Evolutionary conservation across 176 grass and related monocot species (phyloP).

Genomic region (Stipa capillata): DNA sequence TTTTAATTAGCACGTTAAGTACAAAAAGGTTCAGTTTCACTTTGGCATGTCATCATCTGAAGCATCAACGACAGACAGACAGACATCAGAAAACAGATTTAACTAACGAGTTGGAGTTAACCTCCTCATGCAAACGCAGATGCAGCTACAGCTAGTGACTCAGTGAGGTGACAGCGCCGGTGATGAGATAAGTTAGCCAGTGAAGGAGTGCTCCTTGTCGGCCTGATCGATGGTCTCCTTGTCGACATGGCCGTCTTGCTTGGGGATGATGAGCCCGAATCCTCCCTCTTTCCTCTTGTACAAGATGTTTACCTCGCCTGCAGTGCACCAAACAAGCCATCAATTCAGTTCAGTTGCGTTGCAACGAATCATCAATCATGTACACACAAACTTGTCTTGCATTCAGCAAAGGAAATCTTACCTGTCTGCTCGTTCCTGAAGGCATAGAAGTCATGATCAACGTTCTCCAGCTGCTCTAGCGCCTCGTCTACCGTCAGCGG

Average conservation of each 20-base stretch:
- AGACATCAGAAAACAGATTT: too few relatives aligned
- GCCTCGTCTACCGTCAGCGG: constrained; percentile 28
- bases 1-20: too few relatives aligned
- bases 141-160: too few relatives aligned
- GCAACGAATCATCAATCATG: neutral
- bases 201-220: neutral
- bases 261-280: constrained; percentile 75
- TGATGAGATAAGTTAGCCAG: neutral
- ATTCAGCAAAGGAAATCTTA: neutral
- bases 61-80: too few relatives aligned
- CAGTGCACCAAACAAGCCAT: too few relatives aligned
- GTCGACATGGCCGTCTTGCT: constrained; percentile 45
- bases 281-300: constrained; percentile 86
- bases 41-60: too few relatives aligned
- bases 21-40: too few relatives aligned
- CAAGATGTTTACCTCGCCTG: constrained; percentile 78
- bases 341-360: neutral
- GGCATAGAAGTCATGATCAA: constrained; percentile 78
- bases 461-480: constrained; percentile 67
- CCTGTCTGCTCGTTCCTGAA: constrained; percentile 85
- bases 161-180: too few relatives aligned
- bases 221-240: constrained; percentile 36
- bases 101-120: too few relatives aligned
- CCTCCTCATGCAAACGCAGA: too few relatives aligned
- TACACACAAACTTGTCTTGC: neutral